A percentile compares a stretch with the other conserved stretches of the same genome.
These are phyloP conservation scores for Colletotrichum eleusines DNA, from an alignment of 2,329 filamentous ascomycete species.

Conservation along the genomic window DNA sequence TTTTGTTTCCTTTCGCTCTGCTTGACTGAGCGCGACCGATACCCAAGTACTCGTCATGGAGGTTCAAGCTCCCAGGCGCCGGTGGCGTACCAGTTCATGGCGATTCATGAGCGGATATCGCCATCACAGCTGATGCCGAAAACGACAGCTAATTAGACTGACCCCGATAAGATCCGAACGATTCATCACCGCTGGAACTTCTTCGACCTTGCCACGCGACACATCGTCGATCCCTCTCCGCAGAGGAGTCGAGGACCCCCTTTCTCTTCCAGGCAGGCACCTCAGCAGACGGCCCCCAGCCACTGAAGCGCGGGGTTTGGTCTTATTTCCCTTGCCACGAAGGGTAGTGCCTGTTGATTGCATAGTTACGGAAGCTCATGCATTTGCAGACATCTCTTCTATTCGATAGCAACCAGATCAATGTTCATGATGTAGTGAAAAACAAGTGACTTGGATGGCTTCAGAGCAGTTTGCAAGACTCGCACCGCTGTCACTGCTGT, in stretches of 20 bases:
- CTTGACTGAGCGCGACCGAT: background rate
- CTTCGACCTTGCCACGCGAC: slow-evolving; percentile 49
- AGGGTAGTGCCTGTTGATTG: background rate
- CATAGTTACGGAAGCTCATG: background rate
- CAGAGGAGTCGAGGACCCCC: slow-evolving; percentile 68
- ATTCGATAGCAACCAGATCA: too few relatives aligned
- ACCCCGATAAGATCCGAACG: slow-evolving; percentile 69
- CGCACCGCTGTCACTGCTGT: background rate
- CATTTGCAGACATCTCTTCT: background rate
- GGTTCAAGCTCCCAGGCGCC: slow-evolving; percentile 44
- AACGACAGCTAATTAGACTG: slow-evolving; percentile 68
- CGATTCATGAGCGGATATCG: slow-evolving; percentile 69
- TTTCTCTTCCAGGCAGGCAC: slow-evolving; percentile 71
- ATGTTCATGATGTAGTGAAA: background rate
- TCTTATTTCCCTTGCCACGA: background rate
- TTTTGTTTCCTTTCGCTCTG: background rate
- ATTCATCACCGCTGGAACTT: slow-evolving; percentile 63
- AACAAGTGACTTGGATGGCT: background rate
- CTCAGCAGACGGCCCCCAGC: slow-evolving; percentile 63
- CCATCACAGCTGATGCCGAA: slow-evolving; percentile 64
- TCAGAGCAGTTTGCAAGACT: background rate
- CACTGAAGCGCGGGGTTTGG: background rate
- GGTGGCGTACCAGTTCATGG: slow-evolving; percentile 55
- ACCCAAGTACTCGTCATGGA: slow-evolving; percentile 5
- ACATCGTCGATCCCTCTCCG: slow-evolving; percentile 66